Evolutionary conservation across 129 eudicot genomes (phyloP).

Genomic region (Daucus carota): DH1_v3.0 NC_030386.2:24331501-24332000

Average conservation of each 20-base stretch:
- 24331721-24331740: background rate
- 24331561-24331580: no score
- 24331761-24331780: slow-evolving; percentile 25
- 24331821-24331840: slow-evolving; percentile 88
- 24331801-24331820: slow-evolving; percentile 98
- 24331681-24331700: background rate
- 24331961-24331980: slow-evolving; percentile 99
- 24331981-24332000: slow-evolving; percentile 77
- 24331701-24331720: no score
- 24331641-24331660: no score
- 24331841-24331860: slow-evolving; percentile 98
- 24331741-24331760: background rate
- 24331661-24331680: no score
- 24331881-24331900: slow-evolving; percentile 1
- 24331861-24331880: slow-evolving; percentile 33
- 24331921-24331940: background rate
- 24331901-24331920: slow-evolving; percentile 9
- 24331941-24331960: slow-evolving; percentile 33
- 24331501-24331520: no score
- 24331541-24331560: no score
- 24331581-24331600: no score
- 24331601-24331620: no score
- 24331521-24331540: no score
- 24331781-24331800: slow-evolving; percentile 95
- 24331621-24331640: no score